phyloP scores from a whole-genome alignment of 148 eudicot genomes.

The Limonium bicolor region DNA sequence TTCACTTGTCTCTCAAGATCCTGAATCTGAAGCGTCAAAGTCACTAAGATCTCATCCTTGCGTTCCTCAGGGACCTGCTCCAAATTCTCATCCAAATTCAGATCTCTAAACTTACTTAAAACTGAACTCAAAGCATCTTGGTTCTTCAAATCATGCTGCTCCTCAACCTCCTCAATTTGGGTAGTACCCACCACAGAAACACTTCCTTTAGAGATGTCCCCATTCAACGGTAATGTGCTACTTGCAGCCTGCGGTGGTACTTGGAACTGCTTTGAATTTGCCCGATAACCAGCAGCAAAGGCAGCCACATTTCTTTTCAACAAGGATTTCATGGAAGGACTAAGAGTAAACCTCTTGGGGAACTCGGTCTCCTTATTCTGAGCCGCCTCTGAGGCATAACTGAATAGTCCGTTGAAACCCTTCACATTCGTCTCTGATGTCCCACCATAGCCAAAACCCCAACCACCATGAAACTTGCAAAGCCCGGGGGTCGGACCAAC shows the following conservation, averaged over 20 bases:
- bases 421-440: slow-evolving; percentile 43
- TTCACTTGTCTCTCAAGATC: slow-evolving; percentile 81
- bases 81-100: slow-evolving; percentile 74
- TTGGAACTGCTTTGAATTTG: slow-evolving; percentile 38
- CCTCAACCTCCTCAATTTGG: slow-evolving; percentile 24
- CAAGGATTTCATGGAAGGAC: slow-evolving; percentile 73
- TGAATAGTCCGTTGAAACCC: slow-evolving; percentile 37
- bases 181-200: slow-evolving; percentile 16
- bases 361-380: slow-evolving; percentile 68
- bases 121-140: slow-evolving; percentile 61
- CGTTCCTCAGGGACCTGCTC: slow-evolving; percentile 60
- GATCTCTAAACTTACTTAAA: slow-evolving; percentile 64
- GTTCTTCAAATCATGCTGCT: slow-evolving; percentile 26
- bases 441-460: slow-evolving; percentile 71
- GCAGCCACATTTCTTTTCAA: slow-evolving; percentile 81
- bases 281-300: slow-evolving; percentile 82
- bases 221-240: slow-evolving; percentile 18
- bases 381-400: slow-evolving; percentile 36
- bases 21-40: slow-evolving; percentile 65
- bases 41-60: slow-evolving; percentile 73
- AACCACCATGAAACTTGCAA: slow-evolving; percentile 76
- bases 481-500: slow-evolving; percentile 44
- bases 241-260: slow-evolving; percentile 42
- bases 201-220: slow-evolving; percentile 26
- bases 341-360: slow-evolving; percentile 83